Base-by-base conservation (phyloP, 1,284 basidiomycete genomes). In the Somion occarium region DNA sequence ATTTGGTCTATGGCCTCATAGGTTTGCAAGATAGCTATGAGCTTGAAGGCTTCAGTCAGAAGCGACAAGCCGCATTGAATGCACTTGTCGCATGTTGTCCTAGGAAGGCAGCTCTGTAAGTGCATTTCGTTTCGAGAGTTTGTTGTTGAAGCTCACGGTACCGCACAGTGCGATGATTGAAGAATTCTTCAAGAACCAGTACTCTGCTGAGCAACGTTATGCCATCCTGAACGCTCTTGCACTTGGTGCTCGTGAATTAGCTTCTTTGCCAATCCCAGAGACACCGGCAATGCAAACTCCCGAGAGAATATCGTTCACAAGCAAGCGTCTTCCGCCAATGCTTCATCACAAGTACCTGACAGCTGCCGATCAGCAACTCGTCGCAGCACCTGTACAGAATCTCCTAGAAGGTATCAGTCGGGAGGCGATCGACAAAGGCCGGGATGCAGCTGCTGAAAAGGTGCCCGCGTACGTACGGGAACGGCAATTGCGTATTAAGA, bases 111-210 rank as follows among this genome's bases (percentile, higher is more conserved):
- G 85, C 90, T 1, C 88, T 84, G 91, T 97, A 67, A 66, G 89
- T 80, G 38, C 43, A n/a, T 18, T 11, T 34, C 18, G 41, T 18
- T 44, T 7, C 34, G 56, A 38, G 49, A 45, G 55, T 23, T 39
- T 13, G n/a, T 19, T 48, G 1, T 27, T 12, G 18, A 50, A 49
- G 5, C 49, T 22, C 22, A 45, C 15, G 18, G 19, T 37, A 22
- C 46, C 53, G 5, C 48, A 1, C 62, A 95, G 93, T 2, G 78
- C 81, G 44, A 73, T 96, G n/a, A 84, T 89, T 43, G 92, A 98
- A 64, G 91, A 97, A 62, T 92, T 93, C 67, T 98, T 98, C 71
- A 85, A 86, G 54, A 88, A 89, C 46, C 91, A 95, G 59, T 98
- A 96, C 67, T 93, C 93, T 0, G 80, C 82, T 3, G 79, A 83